Base-by-base conservation (phyloP, 2,329 filamentous ascomycete species). In the Xylariaceae sp. region DNA sequence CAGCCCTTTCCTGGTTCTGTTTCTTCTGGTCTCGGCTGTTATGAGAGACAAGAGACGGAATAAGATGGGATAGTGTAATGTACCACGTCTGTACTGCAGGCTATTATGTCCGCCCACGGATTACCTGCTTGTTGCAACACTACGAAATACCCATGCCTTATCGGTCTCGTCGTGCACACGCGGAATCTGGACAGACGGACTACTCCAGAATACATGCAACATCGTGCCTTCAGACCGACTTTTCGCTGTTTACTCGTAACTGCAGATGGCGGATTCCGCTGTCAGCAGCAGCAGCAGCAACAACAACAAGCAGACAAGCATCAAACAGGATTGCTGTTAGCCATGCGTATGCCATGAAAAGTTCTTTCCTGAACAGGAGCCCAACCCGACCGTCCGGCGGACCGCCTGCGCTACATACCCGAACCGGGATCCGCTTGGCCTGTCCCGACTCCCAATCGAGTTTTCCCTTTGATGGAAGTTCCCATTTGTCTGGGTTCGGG, bases 401-500 rank as follows among this genome's bases (percentile, higher is more conserved):
- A 9, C 11, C 11, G 37, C 42, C 13, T 45, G 42, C 42, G n/a
- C 42, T 45, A 30, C 23, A 30, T 30, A 15, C 10, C 60, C 50
- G 59, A 55, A n/a, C 52, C 23, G 45, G 51, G 57, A 59, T 62
- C 55, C 55, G 62, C 60, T n/a, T 50, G 30, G 23, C 47, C 49
- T 51, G 34, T 51, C 13, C 42, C 42, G 7, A 39, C 17, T 51
- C 13, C 23, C 23, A 30, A 30, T 30, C 4, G 23, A 30, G 23
- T 30, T 30, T 30, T 30, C 23, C 23, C 23, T 30, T 30, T 30
- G 23, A 45, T 45, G 42, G 42, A 42, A 44, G 42, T 15, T 60
- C 57, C 60, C 55, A 64, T 64, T 64, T 44, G 62, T 51, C 47
- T 62, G 62, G 62, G 59, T 52, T 60, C 50, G 55, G 49, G 57